Evolutionary conservation across 192 early-diverging fungal genomes (phyloP), one percentile per base, ranked within the genome.

Genomic region (Gaertneriomyces sp.): DNA sequence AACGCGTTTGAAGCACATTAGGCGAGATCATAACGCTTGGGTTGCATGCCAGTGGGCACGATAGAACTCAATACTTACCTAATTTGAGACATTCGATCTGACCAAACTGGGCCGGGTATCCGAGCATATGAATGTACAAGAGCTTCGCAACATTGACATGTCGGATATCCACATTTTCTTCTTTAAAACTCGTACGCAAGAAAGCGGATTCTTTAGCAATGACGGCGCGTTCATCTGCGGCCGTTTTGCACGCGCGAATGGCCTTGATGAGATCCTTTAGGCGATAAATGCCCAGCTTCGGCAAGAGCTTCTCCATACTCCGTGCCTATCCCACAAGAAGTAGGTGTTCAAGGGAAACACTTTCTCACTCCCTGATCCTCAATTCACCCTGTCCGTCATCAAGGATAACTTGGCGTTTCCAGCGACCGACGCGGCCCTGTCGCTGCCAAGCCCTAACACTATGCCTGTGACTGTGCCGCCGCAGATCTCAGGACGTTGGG

Each of bases 1-100:
- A 62, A 60, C 45, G 6, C 11, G 51, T 71, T 33, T 33, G 25
- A 33, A 33, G 25, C 25, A 33, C 25, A 33, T 33, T 33, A 33
- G 25, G 25, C 2, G 25, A 33, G 25, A 33, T 2, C 25, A 33
- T 33, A 33, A 33, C 2, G 25, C 25, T 2, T 33, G 25, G 25
- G 25, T 33, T 33, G 25, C 2, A 33, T 33, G n/a, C 25, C 25
- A 2, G 25, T 2, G 25, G 2, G 25, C 25, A 33, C n/a, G 2
- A 74, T 19, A 7, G 38, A 16, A 16, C 16, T 42, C 12, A 16
- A 20, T 7, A 47, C 75, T 4, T 67, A 86, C 84, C 84, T 47
- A 99, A 77, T 77, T 99, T 99, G 42, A 99, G 77, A 72, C 97
- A 99, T 74, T 99, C 97, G 47, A 99, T 95, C 79, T 99, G 97